Percentiles rank a stretch among this genome's conserved stretches.
Evolutionary conservation across 83 land plant genomes (phyloP).

Genomic region (Thuja plicata): DNA sequence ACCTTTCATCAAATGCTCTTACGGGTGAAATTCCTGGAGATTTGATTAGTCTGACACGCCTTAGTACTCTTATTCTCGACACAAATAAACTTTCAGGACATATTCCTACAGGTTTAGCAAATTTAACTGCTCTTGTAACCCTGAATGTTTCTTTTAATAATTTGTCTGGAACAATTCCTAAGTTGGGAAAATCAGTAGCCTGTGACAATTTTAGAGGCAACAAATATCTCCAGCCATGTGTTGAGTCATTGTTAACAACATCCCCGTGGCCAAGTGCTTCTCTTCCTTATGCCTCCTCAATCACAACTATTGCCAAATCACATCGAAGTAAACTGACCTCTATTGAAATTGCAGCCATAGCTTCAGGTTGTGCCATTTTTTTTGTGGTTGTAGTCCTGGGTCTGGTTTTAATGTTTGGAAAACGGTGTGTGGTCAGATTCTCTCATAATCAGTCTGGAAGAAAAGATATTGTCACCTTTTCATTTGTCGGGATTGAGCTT

Average conservation of each 20-base stretch:
- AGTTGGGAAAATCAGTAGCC: background rate
- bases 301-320: background rate
- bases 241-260: background rate
- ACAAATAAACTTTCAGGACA: slow-evolving; percentile 17
- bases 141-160: slow-evolving; percentile 24
- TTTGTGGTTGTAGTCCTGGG: slow-evolving; percentile 47
- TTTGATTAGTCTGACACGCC: background rate
- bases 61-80: slow-evolving; percentile 9
- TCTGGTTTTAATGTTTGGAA: slow-evolving; percentile 40
- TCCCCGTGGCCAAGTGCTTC: background rate
- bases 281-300: background rate
- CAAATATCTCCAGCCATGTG: slow-evolving; percentile 13
- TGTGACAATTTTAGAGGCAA: slow-evolving; percentile 11
- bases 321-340: slow-evolving; percentile 28
- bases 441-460: slow-evolving; percentile 19
- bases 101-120: slow-evolving; percentile 16
- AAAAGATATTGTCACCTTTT: slow-evolving; percentile 53
- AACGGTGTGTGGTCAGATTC: slow-evolving; percentile 37
- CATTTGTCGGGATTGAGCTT: slow-evolving; percentile 47
- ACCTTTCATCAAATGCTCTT: slow-evolving; percentile 20
- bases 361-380: slow-evolving; percentile 63
- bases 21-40: slow-evolving; percentile 26
- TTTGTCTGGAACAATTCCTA: slow-evolving; percentile 15
- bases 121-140: background rate
- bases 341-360: slow-evolving; percentile 66